These are phyloP conservation scores for Venturia carpophila DNA, from an alignment of 2,329 filamentous ascomycete genomes.

Conservation along the genomic window DNA sequence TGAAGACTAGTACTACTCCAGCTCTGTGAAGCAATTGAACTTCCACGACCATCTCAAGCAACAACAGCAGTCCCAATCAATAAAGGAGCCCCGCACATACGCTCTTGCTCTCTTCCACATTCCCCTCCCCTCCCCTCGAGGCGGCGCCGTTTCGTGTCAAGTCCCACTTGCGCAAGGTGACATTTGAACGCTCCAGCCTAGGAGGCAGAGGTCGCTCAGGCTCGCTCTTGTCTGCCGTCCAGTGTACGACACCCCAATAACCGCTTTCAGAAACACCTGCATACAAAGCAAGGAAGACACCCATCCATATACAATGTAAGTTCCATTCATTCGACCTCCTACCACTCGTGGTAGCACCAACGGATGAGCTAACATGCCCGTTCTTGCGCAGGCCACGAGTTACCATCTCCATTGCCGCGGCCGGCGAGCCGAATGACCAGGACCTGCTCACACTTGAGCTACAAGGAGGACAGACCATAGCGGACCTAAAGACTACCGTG, in stretches of 20 bases:
- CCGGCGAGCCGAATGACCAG: conserved; percentile 57
- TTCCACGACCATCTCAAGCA: background rate
- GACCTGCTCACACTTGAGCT: conserved; percentile 78
- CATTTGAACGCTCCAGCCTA: conserved; percentile 5
- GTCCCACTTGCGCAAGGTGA: conserved; percentile 16
- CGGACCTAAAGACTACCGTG: conserved; percentile 79
- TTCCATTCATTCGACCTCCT: conserved; percentile 2
- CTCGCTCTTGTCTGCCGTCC: conserved; percentile 8
- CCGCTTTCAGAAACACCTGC: conserved; percentile 21
- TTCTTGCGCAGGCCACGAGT: conserved; percentile 59
- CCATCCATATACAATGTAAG: conserved; percentile 16
- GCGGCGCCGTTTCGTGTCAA: conserved; percentile 15
- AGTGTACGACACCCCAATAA: conserved; percentile 16
- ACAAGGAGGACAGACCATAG: conserved; percentile 71
- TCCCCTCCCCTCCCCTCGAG: background rate
- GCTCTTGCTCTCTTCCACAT: too few relatives aligned
- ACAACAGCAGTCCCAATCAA: background rate
- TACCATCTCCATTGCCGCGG: conserved; percentile 75
- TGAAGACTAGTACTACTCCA: background rate
- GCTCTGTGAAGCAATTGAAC: background rate
- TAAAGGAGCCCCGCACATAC: background rate
- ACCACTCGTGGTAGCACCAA: background rate
- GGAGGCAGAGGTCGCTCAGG: background rate
- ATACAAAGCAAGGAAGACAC: conserved; percentile 17
- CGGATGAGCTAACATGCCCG: conserved; percentile 1